A percentile compares a stretch with the other conserved stretches of the same genome.
Evolutionary conservation across 176 grass and related monocot genomes (phyloP).

Genomic region (Guadua angustifolia): DNA sequence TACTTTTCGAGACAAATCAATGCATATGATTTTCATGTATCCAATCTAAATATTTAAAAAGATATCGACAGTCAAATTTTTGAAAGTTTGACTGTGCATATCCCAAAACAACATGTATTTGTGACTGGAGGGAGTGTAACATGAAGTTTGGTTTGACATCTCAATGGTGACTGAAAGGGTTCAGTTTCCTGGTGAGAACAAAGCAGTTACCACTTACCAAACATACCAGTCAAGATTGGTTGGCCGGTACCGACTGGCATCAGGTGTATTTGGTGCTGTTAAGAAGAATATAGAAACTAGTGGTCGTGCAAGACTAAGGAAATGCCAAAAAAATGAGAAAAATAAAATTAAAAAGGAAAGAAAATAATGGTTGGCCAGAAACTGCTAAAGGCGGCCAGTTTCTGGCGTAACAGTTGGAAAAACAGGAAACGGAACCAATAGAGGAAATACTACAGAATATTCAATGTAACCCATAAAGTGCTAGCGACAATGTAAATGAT

Average conservation of each 20-base stretch:
- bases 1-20: no score
- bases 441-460: constrained; percentile 22
- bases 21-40: no score
- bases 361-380: constrained; percentile 22
- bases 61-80: no score
- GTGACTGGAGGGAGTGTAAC: neutral
- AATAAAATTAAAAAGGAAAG: neutral
- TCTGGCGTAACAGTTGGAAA: neutral
- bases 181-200: constrained; percentile 12
- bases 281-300: constrained; percentile 7
- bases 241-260: neutral
- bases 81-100: no score
- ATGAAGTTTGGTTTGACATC: constrained; percentile 19
- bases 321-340: neutral
- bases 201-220: constrained; percentile 14
- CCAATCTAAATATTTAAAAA: no score
- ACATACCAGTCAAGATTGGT: neutral
- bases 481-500: constrained; percentile 26
- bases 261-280: constrained; percentile 23
- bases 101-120: no score
- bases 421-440: neutral
- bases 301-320: neutral
- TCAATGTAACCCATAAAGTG: neutral
- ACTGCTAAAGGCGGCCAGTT: neutral
- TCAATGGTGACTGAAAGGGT: neutral